Evolutionary conservation across 805 yeast species (phyloP).

Genomic region (Naumovozyma baii): DNA sequence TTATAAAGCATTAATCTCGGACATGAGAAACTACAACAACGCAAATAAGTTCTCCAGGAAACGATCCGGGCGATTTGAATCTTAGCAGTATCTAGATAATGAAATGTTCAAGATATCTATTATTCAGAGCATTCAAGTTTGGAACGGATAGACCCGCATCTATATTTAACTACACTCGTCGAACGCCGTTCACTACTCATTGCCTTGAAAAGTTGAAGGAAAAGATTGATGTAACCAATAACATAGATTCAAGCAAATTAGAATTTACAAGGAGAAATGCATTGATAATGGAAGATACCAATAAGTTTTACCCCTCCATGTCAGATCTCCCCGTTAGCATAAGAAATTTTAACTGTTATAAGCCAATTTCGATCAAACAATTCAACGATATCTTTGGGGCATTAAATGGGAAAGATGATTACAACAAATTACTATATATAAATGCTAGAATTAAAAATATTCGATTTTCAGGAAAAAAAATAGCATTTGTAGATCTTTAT

Average conservation of each 20-base stretch:
- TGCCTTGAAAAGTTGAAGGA: too few relatives aligned
- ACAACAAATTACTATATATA: background rate
- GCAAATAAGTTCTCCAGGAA: too few relatives aligned
- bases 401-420: constrained; percentile 1
- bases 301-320: constrained; percentile 22
- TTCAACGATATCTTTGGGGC: constrained; percentile 8
- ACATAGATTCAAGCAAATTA: constrained; percentile 13
- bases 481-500: constrained; percentile 25
- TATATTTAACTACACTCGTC: background rate
- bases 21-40: too few relatives aligned
- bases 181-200: too few relatives aligned
- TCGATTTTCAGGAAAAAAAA: constrained; percentile 27
- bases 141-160: background rate
- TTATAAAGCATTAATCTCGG: too few relatives aligned
- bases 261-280: constrained; percentile 18
- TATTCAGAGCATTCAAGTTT: background rate
- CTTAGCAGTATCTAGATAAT: too few relatives aligned
- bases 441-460: constrained; percentile 24
- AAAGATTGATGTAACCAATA: constrained; percentile 2
- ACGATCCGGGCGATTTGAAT: too few relatives aligned
- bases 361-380: constrained; percentile 7
- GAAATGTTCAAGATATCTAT: too few relatives aligned
- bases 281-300: constrained; percentile 7
- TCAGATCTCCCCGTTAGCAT: constrained; percentile 6
- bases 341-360: background rate